A percentile compares a stretch with the other conserved stretches of the same genome.
These are phyloP conservation scores for Lyophyllum semitale DNA, from an alignment of 768 basidiomycete genomes.

Conservation along the genomic window DNA sequence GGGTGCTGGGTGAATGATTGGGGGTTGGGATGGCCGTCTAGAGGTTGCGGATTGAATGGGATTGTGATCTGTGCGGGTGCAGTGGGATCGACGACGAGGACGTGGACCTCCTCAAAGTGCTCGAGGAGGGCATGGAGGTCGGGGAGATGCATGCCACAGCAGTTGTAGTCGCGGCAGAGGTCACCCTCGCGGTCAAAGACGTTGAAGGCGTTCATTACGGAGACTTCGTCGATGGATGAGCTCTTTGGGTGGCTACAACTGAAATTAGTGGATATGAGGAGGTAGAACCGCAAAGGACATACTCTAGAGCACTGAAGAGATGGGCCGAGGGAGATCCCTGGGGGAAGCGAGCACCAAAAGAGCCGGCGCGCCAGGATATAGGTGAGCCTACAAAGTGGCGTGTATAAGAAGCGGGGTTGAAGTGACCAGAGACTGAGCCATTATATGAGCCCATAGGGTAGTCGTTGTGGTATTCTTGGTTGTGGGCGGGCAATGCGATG, in stretches of 20 bases:
- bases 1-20: slow-evolving; percentile 24
- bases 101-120: slow-evolving; percentile 91
- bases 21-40: slow-evolving; percentile 11
- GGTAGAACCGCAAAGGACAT: slow-evolving; percentile 27
- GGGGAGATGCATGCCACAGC: slow-evolving; percentile 75
- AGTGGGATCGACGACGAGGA: slow-evolving; percentile 62
- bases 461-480: slow-evolving; percentile 21
- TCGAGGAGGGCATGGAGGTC: slow-evolving; percentile 85
- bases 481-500: slow-evolving; percentile 43
- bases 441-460: slow-evolving; percentile 52
- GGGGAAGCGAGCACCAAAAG: slow-evolving; percentile 64
- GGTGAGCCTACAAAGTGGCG: slow-evolving; percentile 73
- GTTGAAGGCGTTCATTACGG: slow-evolving; percentile 66
- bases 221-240: slow-evolving; percentile 58
- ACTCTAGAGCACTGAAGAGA: slow-evolving; percentile 68
- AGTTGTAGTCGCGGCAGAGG: slow-evolving; percentile 85
- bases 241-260: slow-evolving; percentile 32
- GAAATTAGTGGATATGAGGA: neutral
- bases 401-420: slow-evolving; percentile 69
- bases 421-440: slow-evolving; percentile 44
- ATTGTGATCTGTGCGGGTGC: slow-evolving; percentile 42
- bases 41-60: slow-evolving; percentile 44
- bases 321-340: slow-evolving; percentile 66
- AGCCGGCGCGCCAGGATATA: slow-evolving; percentile 68
- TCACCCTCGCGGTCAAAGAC: slow-evolving; percentile 73